Percentiles rank a stretch among this genome's conserved stretches.
Conservation (phyloP, 257 asterid genomes). For the Fraxinus excelsior region DNA sequence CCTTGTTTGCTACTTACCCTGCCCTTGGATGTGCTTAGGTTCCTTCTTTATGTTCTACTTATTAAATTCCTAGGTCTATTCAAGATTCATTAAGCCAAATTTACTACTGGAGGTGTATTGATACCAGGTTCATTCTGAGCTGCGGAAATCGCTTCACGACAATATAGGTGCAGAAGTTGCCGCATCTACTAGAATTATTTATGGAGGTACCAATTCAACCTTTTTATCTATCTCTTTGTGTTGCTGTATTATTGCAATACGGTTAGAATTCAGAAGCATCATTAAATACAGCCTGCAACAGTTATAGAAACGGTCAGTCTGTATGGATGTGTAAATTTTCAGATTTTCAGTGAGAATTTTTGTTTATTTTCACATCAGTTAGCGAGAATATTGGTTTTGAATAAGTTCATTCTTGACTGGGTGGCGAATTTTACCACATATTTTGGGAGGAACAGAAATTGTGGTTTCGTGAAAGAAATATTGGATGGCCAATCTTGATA, state of each 20-base stretch:
- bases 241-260: neutral
- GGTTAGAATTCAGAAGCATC: neutral
- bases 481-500: neutral
- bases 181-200: conserved; percentile 34
- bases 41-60: neutral
- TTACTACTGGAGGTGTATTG: neutral
- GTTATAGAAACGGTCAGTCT: neutral
- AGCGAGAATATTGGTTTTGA: neutral
- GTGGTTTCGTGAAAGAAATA: neutral
- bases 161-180: conserved; percentile 34
- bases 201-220: conserved; percentile 33
- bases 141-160: conserved; percentile 38
- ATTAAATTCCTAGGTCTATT: conserved; percentile 3
- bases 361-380: neutral
- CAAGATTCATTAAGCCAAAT: neutral
- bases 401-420: neutral
- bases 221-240: neutral
- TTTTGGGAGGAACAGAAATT: neutral
- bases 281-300: neutral
- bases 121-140: conserved; percentile 34
- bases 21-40: neutral
- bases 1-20: neutral
- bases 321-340: neutral
- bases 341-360: neutral
- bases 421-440: neutral